Percentiles rank a stretch among this genome's conserved stretches.
Evolutionary conservation across 441 rosid species (phyloP).

Genomic region (Brassica hybrid): DNA sequence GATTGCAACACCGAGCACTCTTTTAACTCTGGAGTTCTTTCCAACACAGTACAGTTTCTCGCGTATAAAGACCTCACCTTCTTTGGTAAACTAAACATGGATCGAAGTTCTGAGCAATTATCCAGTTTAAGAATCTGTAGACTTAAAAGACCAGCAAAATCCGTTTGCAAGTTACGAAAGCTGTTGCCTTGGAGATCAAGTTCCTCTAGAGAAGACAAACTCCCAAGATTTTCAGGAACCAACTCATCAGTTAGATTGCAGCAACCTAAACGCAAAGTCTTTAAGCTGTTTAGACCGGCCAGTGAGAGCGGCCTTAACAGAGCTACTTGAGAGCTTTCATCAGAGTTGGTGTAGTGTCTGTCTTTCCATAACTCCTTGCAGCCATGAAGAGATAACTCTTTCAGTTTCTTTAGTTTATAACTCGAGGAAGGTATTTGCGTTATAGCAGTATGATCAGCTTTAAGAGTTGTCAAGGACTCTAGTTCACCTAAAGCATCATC

Average conservation of each 20-base stretch:
- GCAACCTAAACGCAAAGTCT: background rate
- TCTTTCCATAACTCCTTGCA: background rate
- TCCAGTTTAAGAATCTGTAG: constrained; percentile 17
- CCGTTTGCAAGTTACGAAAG: background rate
- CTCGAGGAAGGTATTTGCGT: background rate
- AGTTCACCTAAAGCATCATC: constrained; percentile 5
- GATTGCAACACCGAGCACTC: constrained; percentile 3
- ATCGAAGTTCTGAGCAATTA: constrained; percentile 22
- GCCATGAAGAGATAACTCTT: background rate
- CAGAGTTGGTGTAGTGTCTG: background rate
- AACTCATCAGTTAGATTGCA: constrained; percentile 29
- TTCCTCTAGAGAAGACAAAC: constrained; percentile 16
- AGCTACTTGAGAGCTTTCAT: background rate
- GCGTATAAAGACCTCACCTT: constrained; percentile 9
- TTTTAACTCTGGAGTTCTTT: constrained; percentile 27
- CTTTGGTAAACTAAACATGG: constrained; percentile 28
- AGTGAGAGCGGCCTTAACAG: background rate
- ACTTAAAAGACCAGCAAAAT: background rate
- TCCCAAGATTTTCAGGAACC: background rate
- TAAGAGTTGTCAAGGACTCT: background rate
- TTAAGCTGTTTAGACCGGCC: background rate
- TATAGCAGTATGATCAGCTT: background rate
- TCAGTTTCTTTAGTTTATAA: background rate
- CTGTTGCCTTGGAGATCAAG: constrained; percentile 24
- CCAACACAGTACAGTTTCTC: background rate